Percentiles rank a stretch among this genome's conserved stretches.
Conservation (phyloP, 1,284 basidiomycete species). For the Puccinia horiana region DNA sequence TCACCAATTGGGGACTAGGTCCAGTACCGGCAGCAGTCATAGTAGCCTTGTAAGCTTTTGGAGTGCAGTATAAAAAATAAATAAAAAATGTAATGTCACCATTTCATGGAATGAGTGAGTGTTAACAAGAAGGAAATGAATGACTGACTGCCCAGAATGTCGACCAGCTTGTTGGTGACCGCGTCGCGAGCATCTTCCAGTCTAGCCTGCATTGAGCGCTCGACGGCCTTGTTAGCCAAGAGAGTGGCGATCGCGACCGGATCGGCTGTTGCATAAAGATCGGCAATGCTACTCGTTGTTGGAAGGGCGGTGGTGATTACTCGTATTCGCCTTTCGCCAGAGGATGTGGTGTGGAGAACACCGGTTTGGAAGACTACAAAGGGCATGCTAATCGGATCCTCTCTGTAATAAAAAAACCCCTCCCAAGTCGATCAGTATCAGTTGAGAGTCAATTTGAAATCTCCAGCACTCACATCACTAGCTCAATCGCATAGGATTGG, state of each 20-base stretch:
- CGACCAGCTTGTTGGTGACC: conserved; percentile 84
- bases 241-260: conserved; percentile 87
- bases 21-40: conserved; percentile 92
- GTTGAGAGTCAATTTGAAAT: background rate
- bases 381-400: conserved; percentile 87
- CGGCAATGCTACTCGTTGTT: conserved; percentile 86
- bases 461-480: conserved; percentile 68
- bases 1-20: conserved; percentile 87
- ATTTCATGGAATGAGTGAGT: background rate
- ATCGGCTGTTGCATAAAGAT: conserved; percentile 92
- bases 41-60: conserved; percentile 79
- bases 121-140: background rate
- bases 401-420: conserved; percentile 57
- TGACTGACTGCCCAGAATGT: conserved; percentile 69
- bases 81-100: background rate
- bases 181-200: conserved; percentile 91
- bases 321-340: conserved; percentile 88
- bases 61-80: background rate
- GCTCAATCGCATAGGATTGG: conserved; percentile 94
- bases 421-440: background rate
- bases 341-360: conserved; percentile 92
- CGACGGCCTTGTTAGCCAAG: conserved; percentile 94
- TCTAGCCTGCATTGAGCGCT: conserved; percentile 79
- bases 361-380: conserved; percentile 96
- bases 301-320: conserved; percentile 91